phyloP scores from a whole-genome alignment of 768 basidiomycete species.

The Tricholoma bakamatsutake region DNA sequence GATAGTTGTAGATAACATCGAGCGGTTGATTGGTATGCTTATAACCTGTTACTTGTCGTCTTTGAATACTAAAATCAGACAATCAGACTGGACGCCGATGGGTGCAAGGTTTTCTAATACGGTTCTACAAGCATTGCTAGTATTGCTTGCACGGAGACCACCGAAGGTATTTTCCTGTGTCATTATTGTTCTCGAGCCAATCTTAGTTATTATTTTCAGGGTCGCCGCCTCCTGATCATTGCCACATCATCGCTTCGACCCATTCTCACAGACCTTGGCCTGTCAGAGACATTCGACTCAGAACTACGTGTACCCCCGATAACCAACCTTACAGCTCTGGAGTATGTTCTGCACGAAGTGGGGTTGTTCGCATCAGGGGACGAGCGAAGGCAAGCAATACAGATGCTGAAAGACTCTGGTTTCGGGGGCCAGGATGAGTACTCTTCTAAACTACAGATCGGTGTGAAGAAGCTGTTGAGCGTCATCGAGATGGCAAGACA shows the following conservation, averaged over 20 bases:
- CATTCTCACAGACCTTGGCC: conserved; percentile 82
- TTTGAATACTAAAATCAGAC: background rate
- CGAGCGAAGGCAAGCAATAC: conserved; percentile 54
- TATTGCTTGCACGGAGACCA: conserved; percentile 82
- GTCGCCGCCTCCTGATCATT: conserved; percentile 84
- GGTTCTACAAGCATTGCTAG: conserved; percentile 85
- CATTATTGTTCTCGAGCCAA: conserved; percentile 3
- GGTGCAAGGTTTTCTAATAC: conserved; percentile 95
- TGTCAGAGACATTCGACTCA: conserved; percentile 85
- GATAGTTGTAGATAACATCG: conserved; percentile 91
- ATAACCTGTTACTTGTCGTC: background rate
- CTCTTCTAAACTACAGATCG: conserved; percentile 60
- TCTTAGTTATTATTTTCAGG: conserved; percentile 37
- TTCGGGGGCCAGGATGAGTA: conserved; percentile 46
- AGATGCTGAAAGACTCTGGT: conserved; percentile 68
- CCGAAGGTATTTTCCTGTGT: conserved; percentile 65
- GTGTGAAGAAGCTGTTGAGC: conserved; percentile 90
- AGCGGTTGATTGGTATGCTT: conserved; percentile 74
- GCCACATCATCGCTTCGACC: conserved; percentile 88
- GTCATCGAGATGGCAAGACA: conserved; percentile 96
- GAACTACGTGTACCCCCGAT: conserved; percentile 84
- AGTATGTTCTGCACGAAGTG: conserved; percentile 72
- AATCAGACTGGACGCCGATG: conserved; percentile 90
- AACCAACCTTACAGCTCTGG: conserved; percentile 62
- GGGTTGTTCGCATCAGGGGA: conserved; percentile 59